Conservation (phyloP, 164 flowering plant genomes). For the Berberis thunbergii region DNA sequence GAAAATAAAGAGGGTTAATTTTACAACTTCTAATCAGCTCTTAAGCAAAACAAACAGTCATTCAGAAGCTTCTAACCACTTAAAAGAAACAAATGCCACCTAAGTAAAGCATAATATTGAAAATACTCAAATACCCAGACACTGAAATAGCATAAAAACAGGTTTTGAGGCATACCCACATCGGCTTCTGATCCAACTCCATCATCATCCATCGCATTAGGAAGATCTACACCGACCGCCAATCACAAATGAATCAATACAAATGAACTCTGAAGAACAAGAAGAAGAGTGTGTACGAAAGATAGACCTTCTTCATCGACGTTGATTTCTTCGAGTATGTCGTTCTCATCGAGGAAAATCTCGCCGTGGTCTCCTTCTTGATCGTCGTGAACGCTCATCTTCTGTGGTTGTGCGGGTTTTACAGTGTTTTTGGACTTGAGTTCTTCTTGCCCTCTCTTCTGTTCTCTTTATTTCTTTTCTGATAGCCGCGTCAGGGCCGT, state of each 20-base stretch:
- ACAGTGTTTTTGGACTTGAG: no score
- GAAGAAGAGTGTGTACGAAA: background rate
- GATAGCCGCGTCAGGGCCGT: no score
- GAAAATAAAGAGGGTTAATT: no score
- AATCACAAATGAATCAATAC: background rate
- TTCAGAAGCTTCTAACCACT: background rate
- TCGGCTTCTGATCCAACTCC: background rate
- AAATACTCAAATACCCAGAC: background rate
- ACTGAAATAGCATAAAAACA: background rate
- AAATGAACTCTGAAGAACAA: background rate
- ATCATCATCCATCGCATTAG: background rate
- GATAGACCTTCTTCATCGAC: background rate
- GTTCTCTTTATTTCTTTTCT: no score
- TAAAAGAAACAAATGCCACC: background rate
- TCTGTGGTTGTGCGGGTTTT: no score
- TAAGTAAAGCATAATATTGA: background rate
- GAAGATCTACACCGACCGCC: background rate
- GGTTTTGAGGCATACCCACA: background rate
- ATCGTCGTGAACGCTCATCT: no score
- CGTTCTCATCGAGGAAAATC: background rate
- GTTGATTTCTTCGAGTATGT: background rate
- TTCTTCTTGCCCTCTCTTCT: no score
- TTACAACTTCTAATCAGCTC: background rate
- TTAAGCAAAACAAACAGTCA: background rate
- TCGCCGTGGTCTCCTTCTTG: no score